Base-by-base conservation (phyloP, 2,329 filamentous ascomycete species). In the Phoma sp. region DNA sequence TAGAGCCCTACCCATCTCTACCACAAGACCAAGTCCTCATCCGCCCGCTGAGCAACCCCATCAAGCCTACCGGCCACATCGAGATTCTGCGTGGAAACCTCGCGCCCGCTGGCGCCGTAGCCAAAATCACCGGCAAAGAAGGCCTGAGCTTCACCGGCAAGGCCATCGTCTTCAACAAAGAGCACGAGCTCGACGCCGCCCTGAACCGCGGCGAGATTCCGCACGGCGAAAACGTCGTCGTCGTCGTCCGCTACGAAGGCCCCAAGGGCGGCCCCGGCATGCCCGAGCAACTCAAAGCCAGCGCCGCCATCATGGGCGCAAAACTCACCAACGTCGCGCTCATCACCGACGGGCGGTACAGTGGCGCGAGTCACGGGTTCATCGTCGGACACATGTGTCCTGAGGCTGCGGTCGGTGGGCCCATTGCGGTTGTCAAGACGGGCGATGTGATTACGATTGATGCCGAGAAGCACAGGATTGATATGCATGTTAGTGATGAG, bases 101-200 rank as follows among this genome's bases (percentile, higher is more conserved):
- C 26, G 91, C 93, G 2, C 93, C 93, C 1, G 89, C 87, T 10
- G 93, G 93, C 28, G 90, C 93, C 1, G 93, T 98, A 1, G 93
- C 92, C 56, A 98, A 98, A 77, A 97, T 98, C 75, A 97, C 93
- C 0, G 93, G 93, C 29, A 97, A 97, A 74, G 93, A 98, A 75
- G 93, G 93, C 2, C 83, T 92, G 6, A 80, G 78, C 11, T 98
- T 98, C 76, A 88, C 83, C 0, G 93, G 93, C 42, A 86, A 86
- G 60, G 93, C 92, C 0, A 83, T 87, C 17, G 91, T 96, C 38
- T 98, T 95, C 74, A 81, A 97, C 76, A 93, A 95, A 69, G 93
- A 97, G 76, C 82, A 87, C 63, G 83, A 88, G 63, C 86, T 97
- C 37, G 87, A 96, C 72, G 77, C 81, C 0, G 92, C 93, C 0